Evolutionary conservation across 345 rosid genomes (phyloP), one percentile per base, ranked within the genome.

Genomic region (Gossypium bickii): DNA sequence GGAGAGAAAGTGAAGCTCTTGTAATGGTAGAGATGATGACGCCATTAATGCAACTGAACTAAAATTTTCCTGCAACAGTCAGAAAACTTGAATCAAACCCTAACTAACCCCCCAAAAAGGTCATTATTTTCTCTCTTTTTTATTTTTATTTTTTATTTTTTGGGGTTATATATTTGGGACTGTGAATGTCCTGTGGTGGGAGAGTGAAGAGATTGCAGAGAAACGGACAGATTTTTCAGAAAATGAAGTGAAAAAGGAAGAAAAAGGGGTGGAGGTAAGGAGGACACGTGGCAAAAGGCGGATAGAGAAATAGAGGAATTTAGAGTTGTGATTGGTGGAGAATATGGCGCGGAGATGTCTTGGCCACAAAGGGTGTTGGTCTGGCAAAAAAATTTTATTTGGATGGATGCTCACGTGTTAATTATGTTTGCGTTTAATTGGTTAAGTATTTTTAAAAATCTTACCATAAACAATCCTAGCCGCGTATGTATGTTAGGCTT

Each of bases 241-340:
- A 12, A 20, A 22, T 22, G 9, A 22, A 15, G n/a, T 2, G 59
- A 43, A 25, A 55, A 12, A 71, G 45, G 45, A 29, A 25, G 52
- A 78, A 67, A 78, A 83, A 79, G 79, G 84, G 80, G 89, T 92
- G 98, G 97, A 83, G 67, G 62, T 44, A 76, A 70, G 64, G 67
- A 15, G 68, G 86, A 91, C 94, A 87, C 96, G 92, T 92, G 93
- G 88, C 87, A 16, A 34, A 81, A 80, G 83, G 58, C 75, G 84
- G 78, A 52, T 53, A 0, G 13, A 47, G 66, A 8, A 52, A 25
- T 15, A 15, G 4, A 41, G 51, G 43, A 38, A n/a, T 59, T 72
- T 18, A 66, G 58, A 48, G 17, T 61, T 80, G 61, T 79, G 24
- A 83, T 80, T 87, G 88, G 88, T 10, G 1, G 15, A 68, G 64